A percentile compares a stretch with the other conserved stretches of the same genome.
Conservation (phyloP, 225 moss, liverwort and hornwort genomes). For the Marchantia paleacea region DNA sequence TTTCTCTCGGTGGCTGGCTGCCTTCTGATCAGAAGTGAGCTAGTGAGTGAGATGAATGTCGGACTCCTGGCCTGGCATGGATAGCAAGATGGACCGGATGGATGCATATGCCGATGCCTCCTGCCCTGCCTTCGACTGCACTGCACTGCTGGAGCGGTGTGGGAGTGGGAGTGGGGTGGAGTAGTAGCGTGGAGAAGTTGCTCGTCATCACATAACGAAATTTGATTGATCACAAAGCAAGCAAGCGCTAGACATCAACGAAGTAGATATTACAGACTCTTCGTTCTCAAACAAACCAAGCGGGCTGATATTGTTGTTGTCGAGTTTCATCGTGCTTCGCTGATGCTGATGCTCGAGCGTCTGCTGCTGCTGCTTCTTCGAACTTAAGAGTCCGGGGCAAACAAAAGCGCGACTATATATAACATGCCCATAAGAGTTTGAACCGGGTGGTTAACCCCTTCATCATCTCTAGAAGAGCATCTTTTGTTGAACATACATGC, state of each 20-base stretch:
- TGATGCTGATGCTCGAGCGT: not conserved
- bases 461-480: not conserved
- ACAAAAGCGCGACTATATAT: not conserved
- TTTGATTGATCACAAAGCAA: not conserved
- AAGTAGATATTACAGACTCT: not conserved
- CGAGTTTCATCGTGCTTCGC: not conserved
- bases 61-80: not conserved
- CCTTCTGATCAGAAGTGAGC: not conserved
- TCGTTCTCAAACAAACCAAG: not conserved
- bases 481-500: constrained; percentile 8
- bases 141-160: not conserved
- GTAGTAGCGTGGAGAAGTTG: not conserved
- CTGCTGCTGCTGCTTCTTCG: not conserved
- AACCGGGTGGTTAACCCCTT: not conserved
- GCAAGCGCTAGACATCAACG: not conserved
- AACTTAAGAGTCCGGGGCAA: not conserved
- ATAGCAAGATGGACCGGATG: not conserved
- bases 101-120: not conserved
- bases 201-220: not conserved
- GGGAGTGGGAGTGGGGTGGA: too few species aligned
- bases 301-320: not conserved
- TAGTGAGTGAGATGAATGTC: not conserved
- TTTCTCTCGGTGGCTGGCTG: not conserved
- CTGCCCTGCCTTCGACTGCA: not conserved
- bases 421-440: not conserved